Evolutionary conservation across 176 grass and related monocot genomes (phyloP), one percentile per base, ranked within the genome.

Genomic region (Luzula sylvatica): DNA sequence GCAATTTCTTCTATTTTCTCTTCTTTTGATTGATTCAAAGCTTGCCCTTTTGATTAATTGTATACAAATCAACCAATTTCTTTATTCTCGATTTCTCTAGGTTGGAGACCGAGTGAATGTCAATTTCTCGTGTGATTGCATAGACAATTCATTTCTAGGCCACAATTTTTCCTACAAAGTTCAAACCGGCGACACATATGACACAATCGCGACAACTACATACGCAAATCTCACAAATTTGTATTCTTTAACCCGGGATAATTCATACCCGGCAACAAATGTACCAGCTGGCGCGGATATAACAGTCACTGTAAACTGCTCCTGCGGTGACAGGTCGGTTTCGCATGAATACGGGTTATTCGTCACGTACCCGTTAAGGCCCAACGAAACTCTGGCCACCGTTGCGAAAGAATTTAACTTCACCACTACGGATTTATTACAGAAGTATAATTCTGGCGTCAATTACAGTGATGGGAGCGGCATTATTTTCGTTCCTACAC

Each of bases 231-330:
- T 98, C 68, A 90, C 92, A 64, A 72, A 81, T 62, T 1, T 2
- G 0, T 53, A 0, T 25, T 82, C 74, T 72, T 77, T 98, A 3
- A 9, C 7, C 7, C 13, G 11, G 8, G 62, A 67, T 19, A 98
- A 98, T 72, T 11, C 2, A 8, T 98, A 58, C 50, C 50, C 60
- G 12, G 0, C 46, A 3, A 68, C 6, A 61, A 82, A 80, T 38
- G 68, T 90, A 63, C 78, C 77, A 22, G 6, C 3, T 51, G 23
- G 23, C 43, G 49, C 0, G 32, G 58, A 11, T 0, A 19, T 98
- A 3, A 79, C 75, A 51, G 72, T 69, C 65, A 80, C 27, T 11
- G 68, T 98, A 59, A 98, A 98, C 53, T 98, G 92, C 54, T 69
- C 85, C 11, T 98, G 92, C 24, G 92, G 81, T 8, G 52, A 98